phyloP scores from a whole-genome alignment of 108 stramenopile genomes.

The Fragilaria crotonensis region DNA sequence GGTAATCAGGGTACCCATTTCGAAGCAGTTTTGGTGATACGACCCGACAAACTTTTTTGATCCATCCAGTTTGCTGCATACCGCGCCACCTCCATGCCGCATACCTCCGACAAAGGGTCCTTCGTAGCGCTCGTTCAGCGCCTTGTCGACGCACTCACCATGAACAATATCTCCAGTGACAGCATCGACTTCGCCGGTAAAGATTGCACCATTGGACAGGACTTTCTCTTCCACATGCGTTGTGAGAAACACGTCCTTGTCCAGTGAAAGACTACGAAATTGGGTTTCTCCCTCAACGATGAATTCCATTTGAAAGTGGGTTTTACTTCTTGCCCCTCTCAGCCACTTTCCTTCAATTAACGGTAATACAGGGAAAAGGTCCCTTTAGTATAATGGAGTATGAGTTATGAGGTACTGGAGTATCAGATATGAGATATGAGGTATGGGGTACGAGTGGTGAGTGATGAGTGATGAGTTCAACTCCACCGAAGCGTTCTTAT shows the following conservation, averaged over 20 bases:
- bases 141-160: slow-evolving; percentile 14
- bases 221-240: neutral
- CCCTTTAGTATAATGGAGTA: too few relatives aligned
- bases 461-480: too few relatives aligned
- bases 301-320: neutral
- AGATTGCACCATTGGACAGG: slow-evolving; percentile 24
- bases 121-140: slow-evolving; percentile 31
- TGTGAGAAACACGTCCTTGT: neutral
- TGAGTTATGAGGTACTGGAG: too few relatives aligned
- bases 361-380: too few relatives aligned
- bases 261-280: neutral
- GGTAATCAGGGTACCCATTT: slow-evolving; percentile 17
- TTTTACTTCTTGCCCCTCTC: too few relatives aligned
- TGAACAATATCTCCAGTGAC: slow-evolving; percentile 18
- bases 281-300: neutral
- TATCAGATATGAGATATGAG: too few relatives aligned
- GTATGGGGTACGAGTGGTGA: too few relatives aligned
- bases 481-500: too few relatives aligned
- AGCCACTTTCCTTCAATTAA: too few relatives aligned
- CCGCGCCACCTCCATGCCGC: slow-evolving; percentile 23
- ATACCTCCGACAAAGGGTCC: slow-evolving; percentile 25
- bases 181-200: slow-evolving; percentile 24
- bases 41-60: slow-evolving; percentile 27
- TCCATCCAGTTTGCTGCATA: slow-evolving; percentile 26
- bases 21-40: slow-evolving; percentile 13